phyloP scores from a whole-genome alignment of 2,329 filamentous ascomycete species.

The Emergomyces pasteurianus region DNA sequence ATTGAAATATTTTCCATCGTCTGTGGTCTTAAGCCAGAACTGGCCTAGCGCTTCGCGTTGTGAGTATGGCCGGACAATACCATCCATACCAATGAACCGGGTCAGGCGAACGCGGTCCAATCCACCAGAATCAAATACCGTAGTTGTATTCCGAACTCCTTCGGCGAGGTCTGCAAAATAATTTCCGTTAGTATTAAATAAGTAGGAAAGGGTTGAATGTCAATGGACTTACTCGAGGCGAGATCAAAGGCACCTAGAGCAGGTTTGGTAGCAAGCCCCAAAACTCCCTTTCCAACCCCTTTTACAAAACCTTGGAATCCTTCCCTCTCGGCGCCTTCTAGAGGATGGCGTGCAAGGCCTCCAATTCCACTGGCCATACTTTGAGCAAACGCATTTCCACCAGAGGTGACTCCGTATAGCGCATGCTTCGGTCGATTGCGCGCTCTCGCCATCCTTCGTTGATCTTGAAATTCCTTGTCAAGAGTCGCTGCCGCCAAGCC shows the following conservation, averaged over 20 bases:
- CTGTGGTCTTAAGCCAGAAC: conserved; percentile 96
- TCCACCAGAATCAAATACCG: conserved; percentile 89
- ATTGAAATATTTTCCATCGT: conserved; percentile 96
- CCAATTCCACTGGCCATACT: conserved; percentile 90
- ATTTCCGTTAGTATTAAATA: conserved; percentile 7
- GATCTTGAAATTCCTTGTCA: conserved; percentile 97
- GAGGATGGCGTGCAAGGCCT: conserved; percentile 80
- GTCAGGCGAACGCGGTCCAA: conserved; percentile 90
- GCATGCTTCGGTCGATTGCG: conserved; percentile 95
- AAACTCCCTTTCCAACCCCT: conserved; percentile 86
- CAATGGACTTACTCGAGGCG: conserved; percentile 53
- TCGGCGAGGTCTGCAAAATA: conserved; percentile 59
- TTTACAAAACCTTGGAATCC: conserved; percentile 93
- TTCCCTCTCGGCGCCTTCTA: conserved; percentile 93
- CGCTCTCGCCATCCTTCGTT: conserved; percentile 81
- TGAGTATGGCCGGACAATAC: conserved; percentile 86
- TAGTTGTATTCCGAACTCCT: conserved; percentile 96
- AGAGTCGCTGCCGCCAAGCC: conserved; percentile 88
- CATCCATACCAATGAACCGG: conserved; percentile 82
- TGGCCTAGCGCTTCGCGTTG: conserved; percentile 92
- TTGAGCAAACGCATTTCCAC: conserved; percentile 86
- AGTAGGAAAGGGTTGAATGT: not conserved
- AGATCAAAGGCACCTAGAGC: conserved; percentile 95
- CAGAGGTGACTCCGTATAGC: conserved; percentile 87
- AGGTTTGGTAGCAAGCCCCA: conserved; percentile 92